Percentiles rank a stretch among this genome's conserved stretches.
Evolutionary conservation across 441 rosid species (phyloP).

Genomic region (Eruca vesicaria): DNA sequence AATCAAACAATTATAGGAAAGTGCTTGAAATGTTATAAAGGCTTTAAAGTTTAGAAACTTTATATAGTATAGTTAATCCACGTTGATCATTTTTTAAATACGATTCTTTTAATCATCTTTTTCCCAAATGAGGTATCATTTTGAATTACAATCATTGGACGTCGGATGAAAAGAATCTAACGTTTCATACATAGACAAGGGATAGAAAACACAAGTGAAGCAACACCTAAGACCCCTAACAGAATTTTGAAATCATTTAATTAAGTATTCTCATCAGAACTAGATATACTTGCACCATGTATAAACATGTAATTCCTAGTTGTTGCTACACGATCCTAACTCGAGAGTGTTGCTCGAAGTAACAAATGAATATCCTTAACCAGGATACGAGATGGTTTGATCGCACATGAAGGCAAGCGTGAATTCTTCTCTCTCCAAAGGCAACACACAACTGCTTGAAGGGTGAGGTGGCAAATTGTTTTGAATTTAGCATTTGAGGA

Average conservation of each 20-base stretch:
- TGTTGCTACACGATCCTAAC: neutral
- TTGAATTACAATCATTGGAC: neutral
- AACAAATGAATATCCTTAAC: neutral
- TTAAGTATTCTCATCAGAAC: neutral
- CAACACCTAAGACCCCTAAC: neutral
- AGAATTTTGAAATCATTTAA: neutral
- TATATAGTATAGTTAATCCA: neutral
- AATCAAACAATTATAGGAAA: neutral
- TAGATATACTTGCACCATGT: neutral
- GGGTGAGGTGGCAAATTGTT: neutral
- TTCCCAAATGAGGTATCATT: neutral
- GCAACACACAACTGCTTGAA: neutral
- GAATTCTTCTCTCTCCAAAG: no score
- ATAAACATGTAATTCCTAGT: neutral
- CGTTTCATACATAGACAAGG: no score
- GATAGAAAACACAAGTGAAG: neutral
- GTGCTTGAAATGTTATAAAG: neutral
- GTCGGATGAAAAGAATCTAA: no score
- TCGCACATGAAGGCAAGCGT: no score
- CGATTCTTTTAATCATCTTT: neutral
- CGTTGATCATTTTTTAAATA: neutral
- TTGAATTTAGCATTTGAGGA: neutral
- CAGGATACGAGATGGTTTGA: neutral
- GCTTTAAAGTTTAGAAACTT: neutral
- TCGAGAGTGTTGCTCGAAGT: neutral